These are phyloP conservation scores for Tetratostichococcus sp. DNA, from an alignment of 139 green algal species.

Conservation along the genomic window DNA sequence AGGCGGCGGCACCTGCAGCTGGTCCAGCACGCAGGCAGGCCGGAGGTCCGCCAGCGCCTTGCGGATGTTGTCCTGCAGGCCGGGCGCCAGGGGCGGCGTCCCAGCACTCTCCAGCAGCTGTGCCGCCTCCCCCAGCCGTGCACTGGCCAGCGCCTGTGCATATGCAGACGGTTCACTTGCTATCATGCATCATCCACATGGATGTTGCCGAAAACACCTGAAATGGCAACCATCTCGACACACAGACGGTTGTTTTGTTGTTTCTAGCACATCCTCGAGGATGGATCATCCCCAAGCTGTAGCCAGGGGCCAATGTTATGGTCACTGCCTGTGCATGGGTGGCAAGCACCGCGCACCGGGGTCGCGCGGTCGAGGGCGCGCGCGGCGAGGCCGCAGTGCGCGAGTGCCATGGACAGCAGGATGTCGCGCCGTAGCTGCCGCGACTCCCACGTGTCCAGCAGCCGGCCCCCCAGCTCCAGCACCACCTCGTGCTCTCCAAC, in stretches of 20 bases:
- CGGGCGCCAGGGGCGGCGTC: constrained; percentile 29
- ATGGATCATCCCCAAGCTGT: no score
- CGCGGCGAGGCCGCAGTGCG: constrained; percentile 49
- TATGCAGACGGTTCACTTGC: no score
- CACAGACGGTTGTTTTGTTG: no score
- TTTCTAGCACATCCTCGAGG: no score
- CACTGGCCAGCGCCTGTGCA: constrained; percentile 17
- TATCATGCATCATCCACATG: no score
- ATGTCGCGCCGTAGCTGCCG: constrained; percentile 35
- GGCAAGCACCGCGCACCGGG: not conserved
- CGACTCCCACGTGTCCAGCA: constrained; percentile 25
- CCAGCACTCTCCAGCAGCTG: constrained; percentile 31
- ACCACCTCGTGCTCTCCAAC: constrained; percentile 41
- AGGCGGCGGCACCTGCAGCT: constrained; percentile 17
- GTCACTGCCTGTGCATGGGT: no score
- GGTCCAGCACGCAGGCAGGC: constrained; percentile 41
- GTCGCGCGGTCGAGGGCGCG: constrained; percentile 16
- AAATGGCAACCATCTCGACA: no score
- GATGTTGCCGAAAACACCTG: no score
- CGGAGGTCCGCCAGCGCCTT: constrained; percentile 36
- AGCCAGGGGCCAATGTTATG: no score
- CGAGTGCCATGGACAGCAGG: constrained; percentile 48
- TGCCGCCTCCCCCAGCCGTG: constrained; percentile 54
- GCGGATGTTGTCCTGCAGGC: constrained; percentile 44
- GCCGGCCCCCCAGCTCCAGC: constrained; percentile 23